Evolutionary conservation across 1,284 basidiomycete genomes (phyloP).

Genomic region (Volvariella surrecta): DNA sequence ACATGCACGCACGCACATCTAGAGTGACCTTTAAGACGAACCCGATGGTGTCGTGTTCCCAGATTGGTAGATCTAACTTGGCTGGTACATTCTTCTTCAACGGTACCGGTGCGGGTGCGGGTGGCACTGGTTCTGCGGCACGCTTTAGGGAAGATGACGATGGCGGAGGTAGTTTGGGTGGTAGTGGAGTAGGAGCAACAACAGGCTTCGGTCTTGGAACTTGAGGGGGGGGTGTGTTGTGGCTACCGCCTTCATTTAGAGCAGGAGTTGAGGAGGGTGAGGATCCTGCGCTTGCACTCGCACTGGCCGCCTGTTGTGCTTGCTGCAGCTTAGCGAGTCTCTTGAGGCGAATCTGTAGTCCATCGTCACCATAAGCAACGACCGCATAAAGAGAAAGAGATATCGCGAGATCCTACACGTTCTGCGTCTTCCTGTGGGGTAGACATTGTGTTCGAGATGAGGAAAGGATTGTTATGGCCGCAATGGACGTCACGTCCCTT

Average conservation of each 20-base stretch:
- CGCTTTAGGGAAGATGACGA: slow-evolving; percentile 20
- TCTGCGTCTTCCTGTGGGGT: slow-evolving; percentile 69
- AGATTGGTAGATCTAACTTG: slow-evolving; percentile 50
- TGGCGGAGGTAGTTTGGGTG: slow-evolving; percentile 22
- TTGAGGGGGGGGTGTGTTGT: slow-evolving; percentile 11
- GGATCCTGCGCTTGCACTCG: slow-evolving; percentile 14
- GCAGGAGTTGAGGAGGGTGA: slow-evolving; percentile 10
- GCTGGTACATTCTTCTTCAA: slow-evolving; percentile 41
- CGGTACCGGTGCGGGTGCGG: slow-evolving; percentile 19
- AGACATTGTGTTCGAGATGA: slow-evolving; percentile 9
- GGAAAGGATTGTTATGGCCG: slow-evolving; percentile 2
- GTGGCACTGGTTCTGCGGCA: slow-evolving; percentile 19
- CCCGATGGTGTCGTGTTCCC: slow-evolving; percentile 69
- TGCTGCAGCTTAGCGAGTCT: slow-evolving; percentile 71
- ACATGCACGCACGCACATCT: slow-evolving; percentile 40
- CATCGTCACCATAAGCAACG: slow-evolving; percentile 4
- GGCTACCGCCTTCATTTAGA: slow-evolving; percentile 9
- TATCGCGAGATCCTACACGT: slow-evolving; percentile 36
- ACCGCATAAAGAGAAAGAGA: not conserved
- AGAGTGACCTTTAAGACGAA: slow-evolving; percentile 75
- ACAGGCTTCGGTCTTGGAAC: slow-evolving; percentile 21
- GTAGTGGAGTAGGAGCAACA: slow-evolving; percentile 21
- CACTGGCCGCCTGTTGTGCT: not conserved
- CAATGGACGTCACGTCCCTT: not conserved
- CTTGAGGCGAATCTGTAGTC: slow-evolving; percentile 75